Conservation (phyloP, 2,329 filamentous ascomycete genomes). For the Laburnicola sp. region DNA sequence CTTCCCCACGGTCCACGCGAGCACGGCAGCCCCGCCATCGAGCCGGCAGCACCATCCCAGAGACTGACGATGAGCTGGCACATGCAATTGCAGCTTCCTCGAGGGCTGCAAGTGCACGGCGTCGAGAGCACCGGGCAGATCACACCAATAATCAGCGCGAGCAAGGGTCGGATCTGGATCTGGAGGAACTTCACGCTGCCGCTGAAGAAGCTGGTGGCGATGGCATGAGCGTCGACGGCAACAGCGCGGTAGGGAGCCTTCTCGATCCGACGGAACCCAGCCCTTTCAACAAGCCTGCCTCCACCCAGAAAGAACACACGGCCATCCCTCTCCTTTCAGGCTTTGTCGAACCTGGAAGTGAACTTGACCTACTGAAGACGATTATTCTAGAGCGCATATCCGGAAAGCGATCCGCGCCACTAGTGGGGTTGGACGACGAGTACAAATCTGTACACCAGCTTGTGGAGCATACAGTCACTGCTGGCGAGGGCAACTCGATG, state of each 20-base stretch:
- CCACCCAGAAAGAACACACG: conserved; percentile 26
- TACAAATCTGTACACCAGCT: conserved; percentile 73
- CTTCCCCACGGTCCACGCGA: conserved; percentile 15
- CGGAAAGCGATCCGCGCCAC: conserved; percentile 44
- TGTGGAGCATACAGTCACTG: conserved; percentile 81
- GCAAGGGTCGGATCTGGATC: conserved; percentile 13
- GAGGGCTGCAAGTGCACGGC: conserved; percentile 24
- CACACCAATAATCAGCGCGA: conserved; percentile 30
- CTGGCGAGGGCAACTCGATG: conserved; percentile 96
- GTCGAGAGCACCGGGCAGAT: conserved; percentile 32
- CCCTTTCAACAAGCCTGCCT: conserved; percentile 40
- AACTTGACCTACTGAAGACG: conserved; percentile 37
- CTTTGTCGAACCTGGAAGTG: conserved; percentile 24
- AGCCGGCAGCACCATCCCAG: conserved; percentile 13
- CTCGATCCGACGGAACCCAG: conserved; percentile 42
- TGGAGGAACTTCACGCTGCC: conserved; percentile 12
- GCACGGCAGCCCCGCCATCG: conserved; percentile 15
- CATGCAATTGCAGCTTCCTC: conserved; percentile 15
- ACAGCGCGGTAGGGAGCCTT: conserved; percentile 36
- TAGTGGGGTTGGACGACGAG: conserved; percentile 51
- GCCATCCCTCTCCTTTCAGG: conserved; percentile 19
- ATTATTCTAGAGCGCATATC: conserved; percentile 50
- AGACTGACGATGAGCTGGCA: conserved; percentile 31
- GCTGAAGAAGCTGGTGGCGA: conserved; percentile 20
- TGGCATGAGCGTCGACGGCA: conserved; percentile 34